Percentiles rank a stretch among this genome's conserved stretches.
Conservation (phyloP, 2,329 filamentous ascomycete genomes). For the Paramyrothecium roridum region DNA sequence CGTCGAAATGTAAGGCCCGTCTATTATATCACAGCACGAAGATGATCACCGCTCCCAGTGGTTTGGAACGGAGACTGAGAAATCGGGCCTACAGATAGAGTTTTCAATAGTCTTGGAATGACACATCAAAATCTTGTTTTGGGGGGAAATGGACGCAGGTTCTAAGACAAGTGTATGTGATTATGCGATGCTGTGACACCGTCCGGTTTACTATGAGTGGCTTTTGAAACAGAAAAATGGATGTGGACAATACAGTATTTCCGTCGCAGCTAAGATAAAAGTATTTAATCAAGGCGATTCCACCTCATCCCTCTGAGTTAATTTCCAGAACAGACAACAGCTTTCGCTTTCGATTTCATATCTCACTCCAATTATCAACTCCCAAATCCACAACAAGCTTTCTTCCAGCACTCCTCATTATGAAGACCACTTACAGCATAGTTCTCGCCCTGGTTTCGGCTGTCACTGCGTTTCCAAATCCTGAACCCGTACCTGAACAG, state of each 20-base stretch:
- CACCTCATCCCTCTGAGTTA: neutral
- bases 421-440: neutral
- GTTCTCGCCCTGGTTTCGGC: neutral
- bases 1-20: neutral
- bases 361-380: neutral
- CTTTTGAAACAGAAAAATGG: neutral
- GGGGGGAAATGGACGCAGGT: neutral
- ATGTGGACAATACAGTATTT: neutral
- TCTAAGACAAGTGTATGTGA: neutral
- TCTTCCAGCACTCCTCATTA: neutral
- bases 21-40: neutral
- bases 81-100: neutral
- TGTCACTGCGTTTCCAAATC: neutral
- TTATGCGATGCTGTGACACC: neutral
- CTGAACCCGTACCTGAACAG: neutral
- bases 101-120: neutral
- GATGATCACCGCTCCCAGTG: neutral
- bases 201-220: neutral
- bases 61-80: too few relatives aligned
- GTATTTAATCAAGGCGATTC: neutral
- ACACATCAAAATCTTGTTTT: too few relatives aligned
- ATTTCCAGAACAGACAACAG: neutral
- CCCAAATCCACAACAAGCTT: neutral
- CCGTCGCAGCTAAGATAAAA: neutral
- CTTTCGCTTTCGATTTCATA: neutral